These are phyloP conservation scores for Penicillium maclennaniae DNA, from an alignment of 495 filamentous ascomycete species.

Conservation along the genomic window DNA sequence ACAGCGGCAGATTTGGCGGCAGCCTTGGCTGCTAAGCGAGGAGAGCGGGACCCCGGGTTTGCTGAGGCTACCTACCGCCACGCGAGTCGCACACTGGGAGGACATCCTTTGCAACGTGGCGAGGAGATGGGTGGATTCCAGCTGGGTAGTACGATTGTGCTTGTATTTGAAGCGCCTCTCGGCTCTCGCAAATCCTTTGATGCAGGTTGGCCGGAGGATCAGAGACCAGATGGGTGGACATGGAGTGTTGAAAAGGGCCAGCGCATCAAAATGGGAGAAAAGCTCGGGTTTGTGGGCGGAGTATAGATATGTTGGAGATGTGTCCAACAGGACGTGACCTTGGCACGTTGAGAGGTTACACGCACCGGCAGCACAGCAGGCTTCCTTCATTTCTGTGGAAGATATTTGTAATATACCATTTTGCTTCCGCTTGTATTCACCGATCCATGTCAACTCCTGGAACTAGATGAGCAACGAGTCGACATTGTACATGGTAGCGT, in stretches of 20 bases:
- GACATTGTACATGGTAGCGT: too few relatives aligned
- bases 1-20: slow-evolving; percentile 82
- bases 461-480: too few relatives aligned
- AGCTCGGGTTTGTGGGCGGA: slow-evolving; percentile 61
- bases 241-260: slow-evolving; percentile 85
- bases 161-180: slow-evolving; percentile 93
- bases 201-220: slow-evolving; percentile 55
- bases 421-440: background rate
- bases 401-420: slow-evolving; percentile 22
- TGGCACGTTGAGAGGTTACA: background rate
- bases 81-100: slow-evolving; percentile 72
- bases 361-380: background rate
- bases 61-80: slow-evolving; percentile 84
- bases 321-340: background rate
- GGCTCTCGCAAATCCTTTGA: slow-evolving; percentile 59
- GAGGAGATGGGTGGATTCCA: slow-evolving; percentile 99
- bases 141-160: slow-evolving; percentile 89
- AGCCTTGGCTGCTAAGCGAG: slow-evolving; percentile 66
- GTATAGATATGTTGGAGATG: background rate
- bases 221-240: slow-evolving; percentile 64
- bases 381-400: background rate
- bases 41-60: slow-evolving; percentile 80
- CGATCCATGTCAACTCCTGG: too few relatives aligned
- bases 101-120: slow-evolving; percentile 77
- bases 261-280: slow-evolving; percentile 81